Percentiles rank a stretch among this genome's conserved stretches.
Evolutionary conservation across 1,284 basidiomycete genomes (phyloP).

Genomic region (Papiliotrema nemorosa): DNA sequence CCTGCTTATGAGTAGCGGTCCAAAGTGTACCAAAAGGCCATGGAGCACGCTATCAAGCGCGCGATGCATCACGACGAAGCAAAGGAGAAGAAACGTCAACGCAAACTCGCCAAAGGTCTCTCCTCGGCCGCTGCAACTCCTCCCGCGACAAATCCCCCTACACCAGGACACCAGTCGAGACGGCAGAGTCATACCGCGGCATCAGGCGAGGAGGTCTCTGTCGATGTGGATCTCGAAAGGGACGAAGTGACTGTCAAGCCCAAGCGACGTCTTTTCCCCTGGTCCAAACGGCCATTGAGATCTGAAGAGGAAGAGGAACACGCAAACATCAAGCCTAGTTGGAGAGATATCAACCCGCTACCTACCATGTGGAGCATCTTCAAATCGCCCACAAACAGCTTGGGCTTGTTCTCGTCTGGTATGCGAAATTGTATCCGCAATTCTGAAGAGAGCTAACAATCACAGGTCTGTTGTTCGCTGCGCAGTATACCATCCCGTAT

Average conservation of each 20-base stretch:
- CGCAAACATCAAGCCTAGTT: conserved; percentile 56
- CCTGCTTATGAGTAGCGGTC: conserved; percentile 55
- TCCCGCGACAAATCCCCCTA: conserved; percentile 17
- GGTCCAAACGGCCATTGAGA: conserved; percentile 10
- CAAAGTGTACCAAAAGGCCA: conserved; percentile 64
- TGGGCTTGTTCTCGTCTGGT: conserved; percentile 69
- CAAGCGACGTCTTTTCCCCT: conserved; percentile 6
- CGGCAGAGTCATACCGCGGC: background rate
- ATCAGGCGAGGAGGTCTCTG: conserved; percentile 3
- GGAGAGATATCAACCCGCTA: conserved; percentile 70
- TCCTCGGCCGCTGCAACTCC: conserved; percentile 30
- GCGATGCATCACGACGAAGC: conserved; percentile 26
- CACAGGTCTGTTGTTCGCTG: conserved; percentile 64
- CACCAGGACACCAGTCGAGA: background rate
- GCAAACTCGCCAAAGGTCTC: conserved; percentile 25
- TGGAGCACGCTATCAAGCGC: conserved; percentile 40
- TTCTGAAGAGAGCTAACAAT: background rate
- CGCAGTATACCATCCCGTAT: conserved; percentile 63
- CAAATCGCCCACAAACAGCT: conserved; percentile 62
- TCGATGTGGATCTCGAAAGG: conserved; percentile 9
- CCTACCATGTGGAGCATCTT: conserved; percentile 61
- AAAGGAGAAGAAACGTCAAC: conserved; percentile 25
- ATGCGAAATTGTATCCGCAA: conserved; percentile 20
- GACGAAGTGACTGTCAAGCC: conserved; percentile 16
- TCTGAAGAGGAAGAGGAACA: conserved; percentile 17